Percentiles rank a stretch among this genome's conserved stretches.
phyloP scores from a whole-genome alignment of 306 rosid genomes.

The Echinosophora koreensis region DNA sequence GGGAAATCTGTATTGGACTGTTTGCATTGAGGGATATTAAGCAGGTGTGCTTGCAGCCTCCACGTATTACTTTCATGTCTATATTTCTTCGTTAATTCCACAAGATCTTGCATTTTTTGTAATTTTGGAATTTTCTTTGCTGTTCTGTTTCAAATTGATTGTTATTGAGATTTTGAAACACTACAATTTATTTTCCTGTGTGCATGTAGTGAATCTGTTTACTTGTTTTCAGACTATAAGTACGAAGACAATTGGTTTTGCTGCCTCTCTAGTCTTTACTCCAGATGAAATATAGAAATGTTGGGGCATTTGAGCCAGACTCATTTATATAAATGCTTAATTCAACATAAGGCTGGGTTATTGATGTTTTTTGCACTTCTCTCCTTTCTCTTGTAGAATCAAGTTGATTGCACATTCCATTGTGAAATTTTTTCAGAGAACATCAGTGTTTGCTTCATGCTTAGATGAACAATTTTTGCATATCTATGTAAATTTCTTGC shows the following conservation, averaged over 20 bases:
- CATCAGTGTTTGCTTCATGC: conserved; percentile 21
- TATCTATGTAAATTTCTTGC: conserved; percentile 33
- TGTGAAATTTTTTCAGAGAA: conserved; percentile 7
- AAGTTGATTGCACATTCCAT: conserved; percentile 10
- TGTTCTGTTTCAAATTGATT: conserved; percentile 29
- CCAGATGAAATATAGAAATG: conserved; percentile 22
- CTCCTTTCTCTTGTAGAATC: not conserved
- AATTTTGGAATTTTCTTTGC: conserved; percentile 7
- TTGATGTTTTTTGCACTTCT: not conserved
- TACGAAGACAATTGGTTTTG: conserved; percentile 17
- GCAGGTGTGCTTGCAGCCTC: conserved; percentile 67
- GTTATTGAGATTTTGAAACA: conserved; percentile 16
- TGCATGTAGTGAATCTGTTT: conserved; percentile 12
- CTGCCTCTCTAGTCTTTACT: not conserved
- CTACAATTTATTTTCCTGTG: conserved; percentile 5
- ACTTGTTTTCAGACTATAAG: conserved; percentile 9
- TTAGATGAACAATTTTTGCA: conserved; percentile 28
- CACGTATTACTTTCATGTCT: conserved; percentile 38
- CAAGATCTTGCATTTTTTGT: conserved; percentile 34
- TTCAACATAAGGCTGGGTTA: conserved; percentile 23
- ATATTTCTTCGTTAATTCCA: conserved; percentile 36
- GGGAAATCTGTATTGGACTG: conserved; percentile 98
- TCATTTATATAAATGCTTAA: conserved; percentile 29
- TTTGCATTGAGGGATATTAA: conserved; percentile 89
- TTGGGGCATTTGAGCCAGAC: conserved; percentile 26